Conservation (phyloP, 2,329 filamentous ascomycete genomes). For the Xylariales sp. region DNA sequence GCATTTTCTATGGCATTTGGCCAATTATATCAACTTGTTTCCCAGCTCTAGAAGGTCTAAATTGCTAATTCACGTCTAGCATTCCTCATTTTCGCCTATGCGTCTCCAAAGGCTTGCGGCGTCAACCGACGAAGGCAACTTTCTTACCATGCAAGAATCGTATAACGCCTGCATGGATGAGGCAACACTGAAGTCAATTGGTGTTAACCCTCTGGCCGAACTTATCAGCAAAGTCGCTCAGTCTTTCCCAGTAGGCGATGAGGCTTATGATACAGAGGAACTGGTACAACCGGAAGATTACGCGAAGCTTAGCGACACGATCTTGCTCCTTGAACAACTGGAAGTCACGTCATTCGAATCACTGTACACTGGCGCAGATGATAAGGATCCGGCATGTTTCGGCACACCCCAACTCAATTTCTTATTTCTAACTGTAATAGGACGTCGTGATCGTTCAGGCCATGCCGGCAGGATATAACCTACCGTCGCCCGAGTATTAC, state of each 20-base stretch:
- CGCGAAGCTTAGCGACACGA: conserved; percentile 56
- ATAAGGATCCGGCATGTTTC: conserved; percentile 54
- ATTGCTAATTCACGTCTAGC: conserved; percentile 50
- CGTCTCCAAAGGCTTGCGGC: conserved; percentile 52
- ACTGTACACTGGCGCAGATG: conserved; percentile 56
- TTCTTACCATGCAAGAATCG: conserved; percentile 71
- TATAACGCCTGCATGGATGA: conserved; percentile 76
- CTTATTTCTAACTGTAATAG: conserved; percentile 29
- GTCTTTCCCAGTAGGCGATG: conserved; percentile 55
- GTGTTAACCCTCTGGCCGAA: conserved; percentile 65
- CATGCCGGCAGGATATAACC: conserved; percentile 63
- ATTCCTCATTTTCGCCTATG: conserved; percentile 61
- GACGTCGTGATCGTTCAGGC: conserved; percentile 53
- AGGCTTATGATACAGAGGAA: conserved; percentile 39
- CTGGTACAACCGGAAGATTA: conserved; percentile 45
- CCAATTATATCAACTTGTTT: not conserved
- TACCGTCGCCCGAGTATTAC: conserved; percentile 72
- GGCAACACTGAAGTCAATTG: conserved; percentile 64
- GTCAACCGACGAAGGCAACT: conserved; percentile 69
- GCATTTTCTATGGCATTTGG: not conserved
- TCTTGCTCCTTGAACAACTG: conserved; percentile 59
- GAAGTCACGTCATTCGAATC: conserved; percentile 56
- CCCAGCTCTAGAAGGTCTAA: conserved; percentile 8
- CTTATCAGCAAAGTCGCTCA: conserved; percentile 65
- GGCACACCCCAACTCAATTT: not conserved